A percentile compares a stretch with the other conserved stretches of the same genome.
Conservation (phyloP, 805 yeast genomes). For the Suhomyces kilbournensis region DNA sequence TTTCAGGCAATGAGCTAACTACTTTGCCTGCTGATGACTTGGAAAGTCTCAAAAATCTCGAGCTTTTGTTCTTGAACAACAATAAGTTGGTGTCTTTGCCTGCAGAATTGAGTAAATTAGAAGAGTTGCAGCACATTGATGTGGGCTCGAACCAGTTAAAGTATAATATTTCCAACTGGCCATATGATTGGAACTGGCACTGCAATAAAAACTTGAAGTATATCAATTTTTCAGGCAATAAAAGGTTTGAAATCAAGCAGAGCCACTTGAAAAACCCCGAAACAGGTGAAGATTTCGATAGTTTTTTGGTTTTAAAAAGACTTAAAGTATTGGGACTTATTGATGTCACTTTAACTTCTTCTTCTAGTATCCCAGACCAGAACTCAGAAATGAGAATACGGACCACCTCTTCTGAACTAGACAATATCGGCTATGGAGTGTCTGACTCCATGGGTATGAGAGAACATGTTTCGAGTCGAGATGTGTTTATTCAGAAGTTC, state of each 20-base stretch:
- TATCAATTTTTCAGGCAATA: conserved; percentile 89
- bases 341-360: conserved; percentile 92
- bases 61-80: conserved; percentile 68
- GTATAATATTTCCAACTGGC: conserved; percentile 90
- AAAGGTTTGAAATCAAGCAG: conserved; percentile 83
- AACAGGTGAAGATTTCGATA: conserved; percentile 64
- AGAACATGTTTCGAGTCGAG: conserved; percentile 68
- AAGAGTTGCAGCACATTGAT: conserved; percentile 68
- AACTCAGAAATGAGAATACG: conserved; percentile 78
- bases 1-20: conserved; percentile 80
- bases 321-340: conserved; percentile 78
- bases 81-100: conserved; percentile 86
- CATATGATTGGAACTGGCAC: conserved; percentile 98
- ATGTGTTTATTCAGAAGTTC: conserved; percentile 82
- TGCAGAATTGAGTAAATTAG: conserved; percentile 74
- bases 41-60: conserved; percentile 55
- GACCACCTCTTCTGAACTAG: conserved; percentile 79
- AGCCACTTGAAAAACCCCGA: conserved; percentile 54
- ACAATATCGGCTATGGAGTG: conserved; percentile 81
- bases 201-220: conserved; percentile 72
- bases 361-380: conserved; percentile 88
- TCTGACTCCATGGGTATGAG: conserved; percentile 79
- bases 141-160: conserved; percentile 88
- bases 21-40: conserved; percentile 86
- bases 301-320: conserved; percentile 58